Evolutionary conservation across 371 early-diverging fungal species (phyloP).

Genomic region (Smittium culicis): DNA sequence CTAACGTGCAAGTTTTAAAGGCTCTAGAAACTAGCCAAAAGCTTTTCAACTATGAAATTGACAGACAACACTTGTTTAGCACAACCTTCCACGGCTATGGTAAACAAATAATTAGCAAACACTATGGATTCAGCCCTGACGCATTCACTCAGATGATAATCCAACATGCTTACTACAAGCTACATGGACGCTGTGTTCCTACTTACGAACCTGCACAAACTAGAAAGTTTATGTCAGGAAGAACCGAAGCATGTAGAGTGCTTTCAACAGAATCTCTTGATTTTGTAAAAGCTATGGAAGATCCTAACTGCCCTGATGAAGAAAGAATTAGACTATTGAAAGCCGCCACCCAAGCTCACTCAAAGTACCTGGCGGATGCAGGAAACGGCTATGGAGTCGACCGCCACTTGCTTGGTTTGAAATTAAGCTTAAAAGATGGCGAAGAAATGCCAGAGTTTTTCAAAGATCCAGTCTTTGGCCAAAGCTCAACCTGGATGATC

Average conservation of each 20-base stretch:
- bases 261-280: conserved; percentile 49
- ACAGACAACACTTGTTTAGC: conserved; percentile 63
- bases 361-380: conserved; percentile 49
- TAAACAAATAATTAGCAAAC: conserved; percentile 73
- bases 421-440: conserved; percentile 43
- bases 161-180: conserved; percentile 57
- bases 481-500: conserved; percentile 81
- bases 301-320: conserved; percentile 22
- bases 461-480: conserved; percentile 61
- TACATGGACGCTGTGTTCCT: conserved; percentile 42
- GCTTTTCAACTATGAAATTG: conserved; percentile 54
- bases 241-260: conserved; percentile 72
- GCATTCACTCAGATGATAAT: conserved; percentile 66
- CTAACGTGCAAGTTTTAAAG: conserved; percentile 36
- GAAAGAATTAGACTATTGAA: conserved; percentile 36
- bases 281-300: conserved; percentile 48
- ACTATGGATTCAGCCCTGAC: conserved; percentile 63
- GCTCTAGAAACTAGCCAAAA: conserved; percentile 47
- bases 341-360: conserved; percentile 45
- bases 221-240: conserved; percentile 58
- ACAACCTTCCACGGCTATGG: conserved; percentile 73
- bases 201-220: conserved; percentile 68
- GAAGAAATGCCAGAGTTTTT: conserved; percentile 74
- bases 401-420: conserved; percentile 64
- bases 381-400: conserved; percentile 57